Evolutionary conservation across 1,284 basidiomycete genomes (phyloP), one percentile per base, ranked within the genome.

Genomic region (Xanthoconium separans): DNA sequence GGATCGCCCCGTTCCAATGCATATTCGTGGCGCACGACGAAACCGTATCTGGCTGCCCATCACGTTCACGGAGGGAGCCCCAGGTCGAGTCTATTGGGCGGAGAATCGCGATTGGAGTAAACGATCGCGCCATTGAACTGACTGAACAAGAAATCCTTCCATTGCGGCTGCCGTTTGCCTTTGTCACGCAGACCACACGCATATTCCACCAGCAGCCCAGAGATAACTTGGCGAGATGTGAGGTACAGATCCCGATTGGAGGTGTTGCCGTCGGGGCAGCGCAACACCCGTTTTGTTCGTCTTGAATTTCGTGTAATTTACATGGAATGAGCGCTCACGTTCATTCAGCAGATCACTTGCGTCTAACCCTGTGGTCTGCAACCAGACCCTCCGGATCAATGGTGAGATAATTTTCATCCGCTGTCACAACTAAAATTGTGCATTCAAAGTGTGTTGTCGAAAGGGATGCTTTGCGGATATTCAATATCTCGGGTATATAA

Each of bases 381-480:
- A 44, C 44, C 29, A 5, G 37, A 12, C 30, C 44, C 39, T 44
- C 44, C 50, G 47, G 56, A 58, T 47, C 57, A 49, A 44, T 7
- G 51, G 45, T 45, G 42, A 55, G 55, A 46, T 37, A 51, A 46
- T 37, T 45, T 57, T 41, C 27, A 36, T 43, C 33, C 31, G 24
- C 51, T 50, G 30, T 63, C 50, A 68, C 60, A 63, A 53, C 62
- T 65, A 51, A 61, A 54, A 61, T 66, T 58, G 59, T 65, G 62
- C 62, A 20, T 27, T 22, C 22, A 55, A 46, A 29, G 37, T 27
- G 39, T 51, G 40, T 13, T 39, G 31, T 31, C 31, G 31, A 29
- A 24, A 46, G 29, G 30, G 41, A 40, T 27, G 51, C 42, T 31
- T 12, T 39, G 37, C 16, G 13, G 37, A 31, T 37, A n/a, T 43